Evolutionary conservation across 352 stramenopile species (phyloP), one percentile per base, ranked within the genome.

Genomic region (Salisapilia sapeloensis): DNA sequence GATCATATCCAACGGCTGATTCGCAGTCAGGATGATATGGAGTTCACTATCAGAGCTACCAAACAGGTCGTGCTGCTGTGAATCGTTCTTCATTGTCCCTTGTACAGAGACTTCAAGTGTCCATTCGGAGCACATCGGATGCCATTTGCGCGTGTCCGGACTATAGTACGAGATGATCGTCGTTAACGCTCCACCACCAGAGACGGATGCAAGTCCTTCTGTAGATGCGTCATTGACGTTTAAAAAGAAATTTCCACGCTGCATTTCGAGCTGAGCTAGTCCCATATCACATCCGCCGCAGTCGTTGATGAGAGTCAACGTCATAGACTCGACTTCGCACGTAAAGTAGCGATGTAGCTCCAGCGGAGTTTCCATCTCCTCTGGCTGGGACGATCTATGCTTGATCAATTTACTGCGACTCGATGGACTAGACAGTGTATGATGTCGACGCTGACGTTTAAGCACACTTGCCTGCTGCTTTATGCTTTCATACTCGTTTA

Each of bases 251-350:
- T 82, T 62, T 24, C 66, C 79, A 12, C 56, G 60, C 42, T 77
- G 59, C 16, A 84, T 60, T 21, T 77, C 58, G 20, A 86, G 41
- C 36, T 90, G 74, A 8, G 70, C 44, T 8, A 90, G 63, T 2
- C 71, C 71, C 70, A 90, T 90, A 45, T 90, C 74, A 38, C 74
- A 86, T 6, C 69, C 71, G 21, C 85, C 71, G 38, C 74, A 86
- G 44, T 90, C 74, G 26, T 90, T 90, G 35, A 90, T 84, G 13
- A 90, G 29, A 1, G 71, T 86, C 29, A 90, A 36, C 17, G 50
- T 56, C 41, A 89, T 62, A 4, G 60, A 66, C 12, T 50, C 49
- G 18, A 84, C 38, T 15, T 89, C 67, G 18, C 61, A 76, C 15
- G 74, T 86, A 26, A 85, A 67, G 38, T 84, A 83, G 7, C 67